Base-by-base conservation (phyloP, 768 basidiomycete species). In the Cubamyces lactineus region DNA sequence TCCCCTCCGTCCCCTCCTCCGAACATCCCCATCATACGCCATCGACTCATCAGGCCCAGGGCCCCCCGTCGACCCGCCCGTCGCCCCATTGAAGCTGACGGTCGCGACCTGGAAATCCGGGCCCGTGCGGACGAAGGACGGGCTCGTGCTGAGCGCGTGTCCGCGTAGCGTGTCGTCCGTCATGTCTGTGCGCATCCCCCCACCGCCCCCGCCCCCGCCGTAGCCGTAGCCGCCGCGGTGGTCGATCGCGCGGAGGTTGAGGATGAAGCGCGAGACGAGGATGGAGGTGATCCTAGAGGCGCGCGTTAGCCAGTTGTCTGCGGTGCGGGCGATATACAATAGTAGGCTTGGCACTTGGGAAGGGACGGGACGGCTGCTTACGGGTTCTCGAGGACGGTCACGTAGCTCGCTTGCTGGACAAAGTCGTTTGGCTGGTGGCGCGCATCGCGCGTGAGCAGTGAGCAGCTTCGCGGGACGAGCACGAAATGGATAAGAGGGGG, bases 221-320 rank as follows among this genome's bases (percentile, higher is more conserved):
- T n/a, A n/a, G 28, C 42, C 53, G 26, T n/a, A 34, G 13, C 28
- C 48, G 28, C 57, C 41, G 15, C 41, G 58, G 30, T 59, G 41
- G 58, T 59, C 58, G 42, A 59, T 42, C 13, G 50, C 58, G 58
- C 58, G 58, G 13, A 59, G 58, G 50, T 59, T 59, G 26, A 59
- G 50, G 28, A 59, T 59, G 51, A 59, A 59, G 50, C 58, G 58
- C 58, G 58, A 59, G 41, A 59, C 45, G 58, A 59, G 58, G 41
- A 59, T 53, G 50, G 58, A 59, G 28, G 42, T 53, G 50, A 59
- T 43, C 26, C 58, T 59, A 43, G 42, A 9, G 42, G 5, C 17
- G 21, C 19, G 42, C 16, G 11, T 19, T 19, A 23, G n/a, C 3
- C 34, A 40, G 7, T 28, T 28, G 7, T 28, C 7, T 28, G 28